phyloP scores from a whole-genome alignment of 2,329 filamentous ascomycete species.

The Aulographum hederae region DNA sequence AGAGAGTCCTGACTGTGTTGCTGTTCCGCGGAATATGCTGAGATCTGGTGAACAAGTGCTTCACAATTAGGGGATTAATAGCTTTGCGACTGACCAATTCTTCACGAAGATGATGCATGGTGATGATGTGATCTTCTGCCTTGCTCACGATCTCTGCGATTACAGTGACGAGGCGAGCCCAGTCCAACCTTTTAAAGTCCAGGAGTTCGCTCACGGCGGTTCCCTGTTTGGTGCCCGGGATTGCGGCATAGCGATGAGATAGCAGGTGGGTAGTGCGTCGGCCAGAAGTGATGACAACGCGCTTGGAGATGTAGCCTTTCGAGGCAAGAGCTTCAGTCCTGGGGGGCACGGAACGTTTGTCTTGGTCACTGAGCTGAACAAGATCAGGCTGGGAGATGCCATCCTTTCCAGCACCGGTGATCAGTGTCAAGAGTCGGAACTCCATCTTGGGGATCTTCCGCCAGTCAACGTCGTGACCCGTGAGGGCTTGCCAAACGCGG shows the following conservation, averaged over 20 bases:
- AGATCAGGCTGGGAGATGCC: slow-evolving; percentile 42
- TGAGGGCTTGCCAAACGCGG: slow-evolving; percentile 39
- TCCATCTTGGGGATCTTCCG: slow-evolving; percentile 34
- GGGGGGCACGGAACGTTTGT: slow-evolving; percentile 45
- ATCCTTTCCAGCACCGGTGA: slow-evolving; percentile 32
- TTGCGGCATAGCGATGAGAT: background rate
- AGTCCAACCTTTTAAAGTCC: background rate
- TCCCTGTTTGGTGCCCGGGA: slow-evolving; percentile 1
- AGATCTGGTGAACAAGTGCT: background rate
- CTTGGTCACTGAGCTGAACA: slow-evolving; percentile 36
- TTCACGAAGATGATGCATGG: slow-evolving; percentile 28
- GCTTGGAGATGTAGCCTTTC: slow-evolving; percentile 45
- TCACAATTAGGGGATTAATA: background rate
- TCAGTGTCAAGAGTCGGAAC: slow-evolving; percentile 38
- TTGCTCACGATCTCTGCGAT: slow-evolving; percentile 21
- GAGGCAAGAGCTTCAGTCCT: slow-evolving; percentile 36
- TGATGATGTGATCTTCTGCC: slow-evolving; percentile 30
- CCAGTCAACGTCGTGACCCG: slow-evolving; percentile 39
- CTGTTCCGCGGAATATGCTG: background rate
- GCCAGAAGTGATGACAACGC: slow-evolving; percentile 20
- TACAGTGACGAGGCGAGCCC: background rate
- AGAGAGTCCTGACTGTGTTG: too few species aligned
- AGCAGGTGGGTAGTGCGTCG: background rate
- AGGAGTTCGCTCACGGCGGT: slow-evolving; percentile 6
- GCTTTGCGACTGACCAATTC: slow-evolving; percentile 1